Evolutionary conservation across 75 land plant genomes (phyloP), one percentile per base, ranked within the genome.

Genomic region (Chamaecyparis obtusa): DNA sequence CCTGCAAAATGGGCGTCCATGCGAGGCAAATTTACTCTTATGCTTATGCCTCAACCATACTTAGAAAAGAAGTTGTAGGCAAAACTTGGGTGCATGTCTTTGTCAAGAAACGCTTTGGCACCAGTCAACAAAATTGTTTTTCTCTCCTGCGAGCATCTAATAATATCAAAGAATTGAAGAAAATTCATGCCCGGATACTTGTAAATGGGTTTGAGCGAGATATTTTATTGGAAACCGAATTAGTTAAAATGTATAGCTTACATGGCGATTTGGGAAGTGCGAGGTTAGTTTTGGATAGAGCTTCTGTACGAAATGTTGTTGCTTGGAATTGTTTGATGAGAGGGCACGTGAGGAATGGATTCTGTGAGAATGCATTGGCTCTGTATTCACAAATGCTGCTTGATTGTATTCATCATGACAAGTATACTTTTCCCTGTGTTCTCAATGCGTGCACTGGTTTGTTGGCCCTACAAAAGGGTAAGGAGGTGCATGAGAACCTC

Each of bases 201-300:
- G 13, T 72, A 72, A 72, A 72, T 33, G 76, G 76, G 33, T 33
- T 72, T 30, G 76, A 72, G 76, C 76, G 8, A 13, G 33, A 72
- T 72, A 72, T 72, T 35, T 72, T 32, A 30, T 72, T 72, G 33
- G 76, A 33, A 32, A 72, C 76, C 76, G 32, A 72, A 60, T 51
- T 51, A 51, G 55, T 51, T 51, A 14, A 51, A 51, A 88, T 88
- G 89, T 88, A 88, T 49, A 88, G 64, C 16, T 71, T 75, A 37
- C 77, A 88, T 77, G 89, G 81, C 7, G 76, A 41, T 37, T n/a
- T 86, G 17, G 87, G 17, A 8, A 35, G 24, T 17, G 87, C 87
- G 17, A 78, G 81, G 5, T 39, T 33, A 33, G 88, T 88, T 3
- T 86, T 88, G 39, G 87, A 86, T n/a, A 35, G 33, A 37, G 27